A percentile compares a stretch with the other conserved stretches of the same genome.
These are phyloP conservation scores for Batrachochytrium dendrobatidis DNA, from an alignment of 371 early-diverging fungal species.

Conservation along the genomic window DNA sequence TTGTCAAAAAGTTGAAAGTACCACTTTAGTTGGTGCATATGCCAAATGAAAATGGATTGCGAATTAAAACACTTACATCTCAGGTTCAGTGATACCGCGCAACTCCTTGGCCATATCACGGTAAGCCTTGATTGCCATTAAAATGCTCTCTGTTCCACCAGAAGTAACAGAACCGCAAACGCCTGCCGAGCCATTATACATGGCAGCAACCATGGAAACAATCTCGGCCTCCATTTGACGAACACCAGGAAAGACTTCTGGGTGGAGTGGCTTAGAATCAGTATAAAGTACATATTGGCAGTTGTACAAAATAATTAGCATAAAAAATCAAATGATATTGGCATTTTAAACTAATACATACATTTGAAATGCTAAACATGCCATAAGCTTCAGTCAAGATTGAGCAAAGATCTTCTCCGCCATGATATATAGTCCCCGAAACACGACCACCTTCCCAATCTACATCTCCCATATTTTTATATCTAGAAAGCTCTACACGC, in stretches of 20 bases:
- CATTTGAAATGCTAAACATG: conserved; percentile 75
- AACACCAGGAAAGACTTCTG: conserved; percentile 92
- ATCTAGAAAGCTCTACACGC: conserved; percentile 43
- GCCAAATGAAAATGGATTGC: not conserved
- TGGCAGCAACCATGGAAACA: conserved; percentile 77
- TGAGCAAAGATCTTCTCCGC: conserved; percentile 67
- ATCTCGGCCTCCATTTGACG: conserved; percentile 93
- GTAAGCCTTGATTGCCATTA: conserved; percentile 89
- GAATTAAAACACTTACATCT: conserved; percentile 63
- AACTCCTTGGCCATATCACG: conserved; percentile 65
- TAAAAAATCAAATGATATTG: too few relatives aligned
- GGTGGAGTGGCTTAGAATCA: conserved; percentile 67
- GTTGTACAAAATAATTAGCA: not conserved
- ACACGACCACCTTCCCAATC: conserved; percentile 84
- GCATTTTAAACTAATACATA: conserved; percentile 16
- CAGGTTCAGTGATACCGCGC: conserved; percentile 77
- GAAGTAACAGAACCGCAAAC: conserved; percentile 68
- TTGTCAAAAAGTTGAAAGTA: not conserved
- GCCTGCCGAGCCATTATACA: conserved; percentile 73
- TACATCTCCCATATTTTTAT: conserved; percentile 39
- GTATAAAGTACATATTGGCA: not conserved
- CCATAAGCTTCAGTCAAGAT: conserved; percentile 76
- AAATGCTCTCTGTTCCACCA: conserved; percentile 90
- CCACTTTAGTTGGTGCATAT: not conserved
- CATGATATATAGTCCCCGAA: conserved; percentile 89